Evolutionary conservation across 2,329 filamentous ascomycete species (phyloP), one percentile per base, ranked within the genome.

Genomic region (Alternaria hordeiaustralica): DNA sequence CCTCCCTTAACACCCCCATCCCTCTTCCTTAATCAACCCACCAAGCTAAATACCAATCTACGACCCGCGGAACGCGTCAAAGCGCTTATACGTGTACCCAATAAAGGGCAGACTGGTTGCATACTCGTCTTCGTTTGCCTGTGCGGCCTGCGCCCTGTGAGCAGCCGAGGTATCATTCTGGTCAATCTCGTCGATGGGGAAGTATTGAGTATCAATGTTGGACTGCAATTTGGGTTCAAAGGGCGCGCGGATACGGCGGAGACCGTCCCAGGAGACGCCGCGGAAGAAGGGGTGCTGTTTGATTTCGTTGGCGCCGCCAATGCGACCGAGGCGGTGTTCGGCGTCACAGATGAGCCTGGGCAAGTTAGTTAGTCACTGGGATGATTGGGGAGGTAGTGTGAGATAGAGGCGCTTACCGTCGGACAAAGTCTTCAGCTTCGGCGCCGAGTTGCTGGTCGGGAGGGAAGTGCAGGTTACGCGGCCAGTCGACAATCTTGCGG

Each of bases 401-500:
- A 10, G 18, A 36, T 21, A 23, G 44, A 20, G 49, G 25, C 8
- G 81, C 88, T 79, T 85, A 96, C 94, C 91, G 93, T 85, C 94
- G 87, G 73, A 98, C 96, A 77, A 98, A 87, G 75, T 95, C 92
- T 82, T 98, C 95, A 0, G 96, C 94, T 76, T 97, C 94, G 2
- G 87, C 87, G 45, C 93, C 93, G 33, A 99, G 86, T 65, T 93
- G 92, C 75, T 97, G 92, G 80, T 99, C 96, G 64, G 97, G 94
- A 0, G 96, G 96, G 85, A 99, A 98, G 82, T 97, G 97, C 51
- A 99, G 84, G 63, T 95, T 94, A 77, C 97, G 91, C 60, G 93
- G 90, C 96, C 96, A 99, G 83, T 97, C 97, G 74, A 99, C 94
- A 80, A 99, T 99, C 87, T 99, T 99, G 71, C 95, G 91, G 83